Evolutionary conservation across 2,329 filamentous ascomycete species (phyloP), one percentile per base, ranked within the genome.

Genomic region (Triangularia verruculosa): DNA sequence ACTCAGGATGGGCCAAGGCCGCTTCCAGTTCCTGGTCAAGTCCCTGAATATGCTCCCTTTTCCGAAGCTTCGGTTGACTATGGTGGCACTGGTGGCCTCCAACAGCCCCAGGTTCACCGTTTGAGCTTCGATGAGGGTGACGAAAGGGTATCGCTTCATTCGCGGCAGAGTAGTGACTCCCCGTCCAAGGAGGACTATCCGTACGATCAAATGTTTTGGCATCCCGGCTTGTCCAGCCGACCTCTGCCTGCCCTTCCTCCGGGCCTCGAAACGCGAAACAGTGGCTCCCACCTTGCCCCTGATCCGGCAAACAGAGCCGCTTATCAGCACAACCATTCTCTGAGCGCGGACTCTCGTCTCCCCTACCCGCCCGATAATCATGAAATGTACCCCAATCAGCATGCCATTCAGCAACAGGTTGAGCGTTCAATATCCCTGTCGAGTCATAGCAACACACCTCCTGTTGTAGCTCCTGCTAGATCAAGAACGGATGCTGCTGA

Each of bases 91-190:
- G 95, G 94, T 47, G 95, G 95, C 1, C 78, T 97, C 27, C 88
- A 93, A 66, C 86, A 91, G 63, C 93, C 93, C 1, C 86, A 82
- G 57, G 82, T 81, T 6, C 85, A 93, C 68, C 86, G 92, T 65
- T 81, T 93, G 71, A 97, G 93, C 76, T 97, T 95, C 70, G 94
- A 98, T 70, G 92, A 97, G 73, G 94, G 92, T 1, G 95, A 97
- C 69, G 95, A 98, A 74, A 83, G 81, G 13, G 82, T 83, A 17
- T 86, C 84, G 1, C 69, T 88, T 54, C 76, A 85, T 73, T 81
- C 84, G 7, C 83, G 78, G 62, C 82, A 77, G 67, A 89, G 79
- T 70, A 88, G 86, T 69, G 88, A 91, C 39, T 91, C 88, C 27
- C 87, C 89, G 1, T 77, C 79, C 34, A 86, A 86, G 67, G 88